phyloP scores from a whole-genome alignment of 1,139 yeast species.

The Taiozyma sp. region DNA sequence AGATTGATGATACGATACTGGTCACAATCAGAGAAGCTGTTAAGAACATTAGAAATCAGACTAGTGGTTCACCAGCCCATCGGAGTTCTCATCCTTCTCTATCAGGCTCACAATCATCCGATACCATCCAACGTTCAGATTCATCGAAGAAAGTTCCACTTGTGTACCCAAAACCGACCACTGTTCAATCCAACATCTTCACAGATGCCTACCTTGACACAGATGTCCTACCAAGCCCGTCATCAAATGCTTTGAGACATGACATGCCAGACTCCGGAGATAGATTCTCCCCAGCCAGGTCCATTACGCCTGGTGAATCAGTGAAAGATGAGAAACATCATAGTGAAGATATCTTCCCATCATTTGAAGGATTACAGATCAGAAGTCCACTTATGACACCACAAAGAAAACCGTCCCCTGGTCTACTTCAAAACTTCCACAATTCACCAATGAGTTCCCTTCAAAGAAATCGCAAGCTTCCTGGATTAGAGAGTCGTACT shows the following conservation, averaged over 20 bases:
- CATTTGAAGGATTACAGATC: constrained; percentile 16
- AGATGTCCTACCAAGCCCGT: constrained; percentile 26
- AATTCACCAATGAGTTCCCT: constrained; percentile 50
- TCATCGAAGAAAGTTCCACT: background rate
- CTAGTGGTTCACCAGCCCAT: constrained; percentile 9
- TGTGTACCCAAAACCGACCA: constrained; percentile 23
- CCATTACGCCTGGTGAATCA: constrained; percentile 34
- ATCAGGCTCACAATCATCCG: constrained; percentile 1
- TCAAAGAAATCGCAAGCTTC: constrained; percentile 40
- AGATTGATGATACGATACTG: constrained; percentile 72
- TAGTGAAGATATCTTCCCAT: constrained; percentile 8
- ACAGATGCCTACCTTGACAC: constrained; percentile 37
- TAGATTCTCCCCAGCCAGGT: constrained; percentile 31
- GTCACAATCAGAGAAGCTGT: constrained; percentile 60
- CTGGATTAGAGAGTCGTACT: constrained; percentile 17
- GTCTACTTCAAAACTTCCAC: constrained; percentile 29
- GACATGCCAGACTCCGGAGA: constrained; percentile 15
- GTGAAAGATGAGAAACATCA: constrained; percentile 7
- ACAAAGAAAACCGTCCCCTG: constrained; percentile 52
- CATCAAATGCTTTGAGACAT: background rate
- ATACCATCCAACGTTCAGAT: background rate
- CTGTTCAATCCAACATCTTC: constrained; percentile 31
- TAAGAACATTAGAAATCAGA: constrained; percentile 23
- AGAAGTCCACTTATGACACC: constrained; percentile 36
- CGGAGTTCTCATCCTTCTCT: constrained; percentile 1